These are phyloP conservation scores for Quercus berberidifolia DNA, from an alignment of 306 rosid genomes.

Conservation along the genomic window DNA sequence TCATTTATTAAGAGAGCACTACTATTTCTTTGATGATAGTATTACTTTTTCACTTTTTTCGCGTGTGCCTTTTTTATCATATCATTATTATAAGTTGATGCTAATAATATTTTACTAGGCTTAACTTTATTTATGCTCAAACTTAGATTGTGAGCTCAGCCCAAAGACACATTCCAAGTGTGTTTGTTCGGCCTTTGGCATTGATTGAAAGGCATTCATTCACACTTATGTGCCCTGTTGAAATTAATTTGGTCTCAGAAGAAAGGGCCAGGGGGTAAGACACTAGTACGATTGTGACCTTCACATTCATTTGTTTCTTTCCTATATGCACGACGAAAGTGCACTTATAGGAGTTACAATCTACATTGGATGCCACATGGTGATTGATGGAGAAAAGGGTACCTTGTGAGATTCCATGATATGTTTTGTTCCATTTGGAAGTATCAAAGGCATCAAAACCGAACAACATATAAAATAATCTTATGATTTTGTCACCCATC, in stretches of 20 bases:
- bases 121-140: neutral
- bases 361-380: neutral
- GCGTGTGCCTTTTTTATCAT: neutral
- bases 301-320: neutral
- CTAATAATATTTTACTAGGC: neutral
- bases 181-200: neutral
- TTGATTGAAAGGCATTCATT: neutral
- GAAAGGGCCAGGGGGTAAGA: neutral
- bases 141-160: neutral
- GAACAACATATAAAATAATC: neutral
- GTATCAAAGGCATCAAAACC: neutral
- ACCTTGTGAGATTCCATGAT: neutral
- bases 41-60: neutral
- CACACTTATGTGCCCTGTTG: neutral
- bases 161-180: neutral
- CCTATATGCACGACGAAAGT: neutral
- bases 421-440: neutral
- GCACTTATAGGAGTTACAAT: neutral
- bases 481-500: neutral
- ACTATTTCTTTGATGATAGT: too few species aligned
- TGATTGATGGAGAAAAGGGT: neutral
- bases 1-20: too few species aligned
- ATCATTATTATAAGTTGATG: neutral
- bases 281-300: neutral
- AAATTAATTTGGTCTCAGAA: neutral